Percentiles rank a stretch among this genome's conserved stretches.
phyloP scores from a whole-genome alignment of 495 filamentous ascomycete genomes.

The Daldinia loculata region DNA sequence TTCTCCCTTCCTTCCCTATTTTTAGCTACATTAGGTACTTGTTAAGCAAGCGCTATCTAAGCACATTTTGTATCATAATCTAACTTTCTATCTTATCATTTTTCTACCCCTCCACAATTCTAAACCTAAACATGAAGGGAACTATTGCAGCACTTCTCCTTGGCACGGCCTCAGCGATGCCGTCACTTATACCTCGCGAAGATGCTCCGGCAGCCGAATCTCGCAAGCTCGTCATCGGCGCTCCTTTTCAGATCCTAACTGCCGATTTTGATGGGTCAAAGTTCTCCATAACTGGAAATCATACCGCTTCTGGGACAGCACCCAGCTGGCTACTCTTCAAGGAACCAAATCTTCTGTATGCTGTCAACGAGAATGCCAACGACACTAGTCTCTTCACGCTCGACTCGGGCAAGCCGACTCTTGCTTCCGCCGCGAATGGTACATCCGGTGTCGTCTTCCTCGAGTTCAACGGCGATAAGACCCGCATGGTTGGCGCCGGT shows the following conservation, averaged over 20 bases:
- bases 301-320: constrained; percentile 34
- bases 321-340: constrained; percentile 49
- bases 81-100: constrained; percentile 4
- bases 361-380: constrained; percentile 45
- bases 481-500: constrained; percentile 44
- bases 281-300: constrained; percentile 44
- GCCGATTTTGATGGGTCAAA: constrained; percentile 41
- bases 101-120: neutral
- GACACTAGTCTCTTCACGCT: constrained; percentile 41
- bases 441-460: constrained; percentile 47
- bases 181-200: constrained; percentile 22
- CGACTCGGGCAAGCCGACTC: constrained; percentile 22
- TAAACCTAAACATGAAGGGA: constrained; percentile 30
- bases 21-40: neutral
- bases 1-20: neutral
- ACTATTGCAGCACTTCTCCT: constrained; percentile 37
- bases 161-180: constrained; percentile 32
- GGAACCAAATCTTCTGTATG: constrained; percentile 41
- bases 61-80: neutral
- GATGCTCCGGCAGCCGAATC: neutral
- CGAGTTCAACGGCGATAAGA: constrained; percentile 45
- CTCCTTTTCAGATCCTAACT: constrained; percentile 41
- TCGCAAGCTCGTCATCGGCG: constrained; percentile 43
- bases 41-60: constrained; percentile 9
- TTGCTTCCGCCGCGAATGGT: constrained; percentile 32